Percentiles rank a stretch among this genome's conserved stretches.
These are phyloP conservation scores for Penicillium malachiteum DNA, from an alignment of 495 filamentous ascomycete genomes.

Conservation along the genomic window DNA sequence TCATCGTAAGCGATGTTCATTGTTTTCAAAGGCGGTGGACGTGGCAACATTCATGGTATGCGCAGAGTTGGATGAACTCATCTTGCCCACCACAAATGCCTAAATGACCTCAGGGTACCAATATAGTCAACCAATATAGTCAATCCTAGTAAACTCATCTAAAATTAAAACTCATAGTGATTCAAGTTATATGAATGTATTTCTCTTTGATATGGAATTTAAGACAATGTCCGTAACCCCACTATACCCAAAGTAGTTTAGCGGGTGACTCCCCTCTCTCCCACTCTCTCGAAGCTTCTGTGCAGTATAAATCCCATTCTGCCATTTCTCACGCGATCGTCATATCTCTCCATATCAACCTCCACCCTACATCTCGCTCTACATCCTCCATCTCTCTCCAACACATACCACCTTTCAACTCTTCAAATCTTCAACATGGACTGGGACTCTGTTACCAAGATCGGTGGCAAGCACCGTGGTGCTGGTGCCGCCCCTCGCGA, in stretches of 20 bases:
- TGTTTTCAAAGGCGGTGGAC: no score
- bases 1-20: no score
- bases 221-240: not conserved
- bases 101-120: no score
- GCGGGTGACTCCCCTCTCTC: conserved; percentile 32
- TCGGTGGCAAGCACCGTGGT: conserved; percentile 74
- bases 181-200: not conserved
- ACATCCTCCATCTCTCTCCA: not conserved
- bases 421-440: conserved; percentile 48
- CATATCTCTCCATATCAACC: conserved; percentile 6
- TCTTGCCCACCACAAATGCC: no score
- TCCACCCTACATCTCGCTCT: not conserved
- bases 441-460: conserved; percentile 90
- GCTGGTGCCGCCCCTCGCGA: conserved; percentile 63
- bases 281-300: conserved; percentile 48
- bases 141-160: not conserved
- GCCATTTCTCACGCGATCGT: conserved; percentile 32
- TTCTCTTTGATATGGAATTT: not conserved
- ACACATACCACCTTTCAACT: conserved; percentile 4
- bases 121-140: no score
- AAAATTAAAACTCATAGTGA: not conserved
- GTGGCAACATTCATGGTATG: no score
- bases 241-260: conserved; percentile 27
- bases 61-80: no score
- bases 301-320: conserved; percentile 40